Evolutionary conservation across 2,329 filamentous ascomycete species (phyloP), one percentile per base, ranked within the genome.

Genomic region (Fusarium foetens): DNA sequence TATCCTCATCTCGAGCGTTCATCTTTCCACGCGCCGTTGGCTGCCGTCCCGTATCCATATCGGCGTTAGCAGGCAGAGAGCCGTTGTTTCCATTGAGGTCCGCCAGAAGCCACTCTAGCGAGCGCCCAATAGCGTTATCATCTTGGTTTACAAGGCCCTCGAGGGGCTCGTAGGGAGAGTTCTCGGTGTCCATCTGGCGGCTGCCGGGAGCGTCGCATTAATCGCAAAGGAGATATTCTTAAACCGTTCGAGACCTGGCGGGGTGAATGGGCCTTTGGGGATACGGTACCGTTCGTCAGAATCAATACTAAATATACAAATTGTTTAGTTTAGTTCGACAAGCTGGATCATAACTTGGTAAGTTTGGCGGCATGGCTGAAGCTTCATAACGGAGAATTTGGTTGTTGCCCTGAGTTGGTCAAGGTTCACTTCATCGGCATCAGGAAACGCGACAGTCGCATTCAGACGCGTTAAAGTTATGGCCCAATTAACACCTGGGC

Each of bases 391-490:
- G 21, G 35, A 52, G 45, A 46, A 45, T 29, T 48, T 38, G 54
- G 63, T 55, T 51, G 27, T 61, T 23, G 46, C 29, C 46, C n/a
- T 49, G n/a, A 58, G 19, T 39, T 39, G 33, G 46, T 29, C 19
- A 45, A 49, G 25, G 39, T 58, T 76, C 46, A 36, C 51, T 58
- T 70, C 25, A 45, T 66, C 61, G 66, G 45, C 49, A 39, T 42
- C 16, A 43, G 59, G 42, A 65, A 72, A 76, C 75, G 71, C 74
- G 75, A 76, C 57, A 35, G 55, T 58, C 43, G 55, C 61, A 66
- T 62, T 35, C 46, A 46, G 66, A 72, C 74, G 74, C 74, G 74
- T 75, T 65, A 53, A 53, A 66, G 39, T 33, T 49, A n/a, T 54
- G 53, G 35, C 61, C 21, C 69, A 53, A 74, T 75, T 72, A 68